Percentiles rank a stretch among this genome's conserved stretches.
phyloP scores from a whole-genome alignment of 139 green algal species.

The Picochlorum sp. region DNA sequence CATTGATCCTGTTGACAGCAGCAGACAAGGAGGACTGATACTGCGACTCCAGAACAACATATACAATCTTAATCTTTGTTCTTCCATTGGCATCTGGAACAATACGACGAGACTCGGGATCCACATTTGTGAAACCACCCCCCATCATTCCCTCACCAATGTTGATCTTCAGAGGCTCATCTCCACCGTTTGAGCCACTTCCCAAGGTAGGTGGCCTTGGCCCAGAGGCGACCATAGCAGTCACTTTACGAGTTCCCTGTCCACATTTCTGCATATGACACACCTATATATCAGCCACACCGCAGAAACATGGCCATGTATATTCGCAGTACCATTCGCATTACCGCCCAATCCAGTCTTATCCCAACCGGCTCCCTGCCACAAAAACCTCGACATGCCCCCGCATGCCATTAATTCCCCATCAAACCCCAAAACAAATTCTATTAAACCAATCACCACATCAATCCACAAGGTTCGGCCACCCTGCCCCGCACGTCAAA shows the following conservation, averaged over 20 bases:
- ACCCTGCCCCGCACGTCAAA: too few relatives aligned
- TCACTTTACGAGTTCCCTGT: conserved; percentile 23
- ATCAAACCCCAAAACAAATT: too few relatives aligned
- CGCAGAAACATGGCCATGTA: too few relatives aligned
- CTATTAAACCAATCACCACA: too few relatives aligned
- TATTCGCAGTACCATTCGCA: too few relatives aligned
- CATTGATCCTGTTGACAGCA: conserved; percentile 88
- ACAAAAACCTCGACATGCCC: too few relatives aligned
- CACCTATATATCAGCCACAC: too few relatives aligned
- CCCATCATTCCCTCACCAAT: conserved; percentile 42
- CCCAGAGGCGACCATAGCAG: conserved; percentile 27
- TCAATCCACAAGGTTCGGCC: too few relatives aligned
- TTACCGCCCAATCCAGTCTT: too few relatives aligned
- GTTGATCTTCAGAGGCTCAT: conserved; percentile 30
- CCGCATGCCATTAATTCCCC: too few relatives aligned
- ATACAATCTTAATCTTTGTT: conserved; percentile 86
- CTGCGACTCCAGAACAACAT: conserved; percentile 96
- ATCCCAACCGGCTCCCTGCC: too few relatives aligned
- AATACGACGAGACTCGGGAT: conserved; percentile 82
- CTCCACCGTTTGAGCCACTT: background rate
- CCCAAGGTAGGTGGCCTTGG: background rate
- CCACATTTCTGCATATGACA: background rate
- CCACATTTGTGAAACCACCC: conserved; percentile 86
- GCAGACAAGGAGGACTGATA: conserved; percentile 86
- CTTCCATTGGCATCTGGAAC: conserved; percentile 52